phyloP scores from a whole-genome alignment of 805 yeast species.

The Tetrapisispora nanseiensis region DNA sequence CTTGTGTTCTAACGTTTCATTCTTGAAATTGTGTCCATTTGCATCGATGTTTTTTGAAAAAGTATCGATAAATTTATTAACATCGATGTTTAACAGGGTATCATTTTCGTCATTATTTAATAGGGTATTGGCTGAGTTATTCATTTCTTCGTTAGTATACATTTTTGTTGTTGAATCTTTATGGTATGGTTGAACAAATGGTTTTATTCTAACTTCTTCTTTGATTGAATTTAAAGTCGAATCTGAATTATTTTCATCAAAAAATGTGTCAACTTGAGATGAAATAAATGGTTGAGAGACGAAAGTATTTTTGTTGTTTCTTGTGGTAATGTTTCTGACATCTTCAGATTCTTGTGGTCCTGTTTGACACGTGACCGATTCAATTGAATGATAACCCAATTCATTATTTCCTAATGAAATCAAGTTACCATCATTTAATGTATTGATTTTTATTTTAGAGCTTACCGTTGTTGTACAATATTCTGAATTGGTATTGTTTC shows the following conservation, averaged over 20 bases:
- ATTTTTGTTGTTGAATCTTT: background rate
- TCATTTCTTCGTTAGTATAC: background rate
- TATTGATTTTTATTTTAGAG: constrained; percentile 7
- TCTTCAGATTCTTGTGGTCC: background rate
- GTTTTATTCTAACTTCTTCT: background rate
- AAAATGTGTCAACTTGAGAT: background rate
- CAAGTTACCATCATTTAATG: constrained; percentile 11
- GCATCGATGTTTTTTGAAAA: background rate
- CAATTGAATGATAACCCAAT: constrained; percentile 19
- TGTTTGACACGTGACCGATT: constrained; percentile 13
- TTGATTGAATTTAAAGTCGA: constrained; percentile 1
- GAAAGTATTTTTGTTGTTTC: too few species aligned
- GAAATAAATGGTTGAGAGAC: too few species aligned
- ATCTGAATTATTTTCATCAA: constrained; percentile 2
- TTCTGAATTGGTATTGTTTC: constrained; percentile 3
- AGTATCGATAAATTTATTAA: background rate
- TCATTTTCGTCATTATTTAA: background rate
- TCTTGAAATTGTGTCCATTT: background rate
- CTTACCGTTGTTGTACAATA: constrained; percentile 4
- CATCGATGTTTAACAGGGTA: background rate
- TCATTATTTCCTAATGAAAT: constrained; percentile 13
- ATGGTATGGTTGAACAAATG: background rate
- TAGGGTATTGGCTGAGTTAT: background rate
- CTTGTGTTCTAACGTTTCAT: background rate
- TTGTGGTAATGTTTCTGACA: too few species aligned